Percentiles rank a stretch among this genome's conserved stretches.
Conservation (phyloP, 345 rosid genomes). For the Eucalyptus melliodora region DNA sequence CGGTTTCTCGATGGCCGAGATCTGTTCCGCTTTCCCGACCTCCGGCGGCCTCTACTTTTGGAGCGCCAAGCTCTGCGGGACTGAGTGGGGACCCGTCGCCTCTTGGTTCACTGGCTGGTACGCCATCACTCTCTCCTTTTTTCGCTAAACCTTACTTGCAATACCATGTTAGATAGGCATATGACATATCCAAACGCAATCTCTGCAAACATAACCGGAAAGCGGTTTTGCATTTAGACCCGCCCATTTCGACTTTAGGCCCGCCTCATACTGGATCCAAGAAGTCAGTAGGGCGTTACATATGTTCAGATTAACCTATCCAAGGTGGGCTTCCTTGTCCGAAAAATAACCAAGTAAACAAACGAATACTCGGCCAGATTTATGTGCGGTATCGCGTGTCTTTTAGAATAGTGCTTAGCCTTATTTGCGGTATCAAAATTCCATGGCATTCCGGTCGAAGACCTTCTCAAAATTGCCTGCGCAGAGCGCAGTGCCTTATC, state of each 20-base stretch:
- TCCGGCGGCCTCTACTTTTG: slow-evolving; percentile 52
- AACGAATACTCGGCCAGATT: background rate
- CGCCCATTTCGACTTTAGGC: background rate
- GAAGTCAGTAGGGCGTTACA: background rate
- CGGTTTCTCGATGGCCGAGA: slow-evolving; percentile 49
- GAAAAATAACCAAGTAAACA: no score
- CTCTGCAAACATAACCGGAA: background rate
- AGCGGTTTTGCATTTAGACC: background rate
- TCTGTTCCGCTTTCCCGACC: slow-evolving; percentile 47
- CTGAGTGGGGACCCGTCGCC: slow-evolving; percentile 38
- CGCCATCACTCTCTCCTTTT: background rate
- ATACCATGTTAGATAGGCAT: background rate
- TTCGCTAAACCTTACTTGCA: background rate
- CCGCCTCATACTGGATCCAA: background rate
- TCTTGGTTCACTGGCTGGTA: slow-evolving; percentile 67
- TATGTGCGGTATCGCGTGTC: background rate
- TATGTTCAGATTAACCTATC: background rate
- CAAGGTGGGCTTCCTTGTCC: background rate
- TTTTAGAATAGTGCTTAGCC: background rate
- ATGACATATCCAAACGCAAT: background rate
- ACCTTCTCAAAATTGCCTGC: background rate
- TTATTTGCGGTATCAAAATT: background rate
- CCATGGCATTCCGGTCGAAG: background rate
- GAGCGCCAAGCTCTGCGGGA: slow-evolving; percentile 43
- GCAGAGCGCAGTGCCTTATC: background rate